Percentiles rank a stretch among this genome's conserved stretches.
Evolutionary conservation across 768 basidiomycete species (phyloP).

Genomic region (Hirschioporus abietinus): DNA sequence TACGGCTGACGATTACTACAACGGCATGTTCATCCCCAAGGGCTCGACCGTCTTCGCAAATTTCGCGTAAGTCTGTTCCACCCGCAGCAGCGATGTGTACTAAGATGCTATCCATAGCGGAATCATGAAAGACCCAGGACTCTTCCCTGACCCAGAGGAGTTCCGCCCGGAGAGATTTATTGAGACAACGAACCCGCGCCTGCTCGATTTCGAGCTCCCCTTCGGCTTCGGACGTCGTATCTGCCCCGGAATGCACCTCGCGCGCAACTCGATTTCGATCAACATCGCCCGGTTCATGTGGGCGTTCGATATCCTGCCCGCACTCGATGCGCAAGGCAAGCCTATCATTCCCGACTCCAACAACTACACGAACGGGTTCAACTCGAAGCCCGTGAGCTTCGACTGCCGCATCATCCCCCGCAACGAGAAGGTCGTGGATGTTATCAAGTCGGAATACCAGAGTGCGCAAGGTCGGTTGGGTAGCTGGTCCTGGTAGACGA

Average conservation of each 20-base stretch:
- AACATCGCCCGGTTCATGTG: slow-evolving; percentile 14
- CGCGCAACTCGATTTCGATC: slow-evolving; percentile 13
- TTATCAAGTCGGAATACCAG: neutral
- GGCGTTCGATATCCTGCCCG: slow-evolving; percentile 16
- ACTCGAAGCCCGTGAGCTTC: neutral
- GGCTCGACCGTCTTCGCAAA: slow-evolving; percentile 20
- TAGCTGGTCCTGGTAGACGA: neutral
- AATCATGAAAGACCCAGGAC: slow-evolving; percentile 15
- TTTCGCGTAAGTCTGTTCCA: slow-evolving; percentile 16
- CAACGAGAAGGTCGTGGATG: neutral
- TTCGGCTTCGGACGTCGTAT: slow-evolving; percentile 20
- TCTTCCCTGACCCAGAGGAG: slow-evolving; percentile 17
- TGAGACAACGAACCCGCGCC: slow-evolving; percentile 11
- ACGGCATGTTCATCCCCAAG: slow-evolving; percentile 23
- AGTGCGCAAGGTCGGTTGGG: neutral
- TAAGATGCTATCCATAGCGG: slow-evolving; percentile 4
- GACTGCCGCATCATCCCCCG: slow-evolving; percentile 1
- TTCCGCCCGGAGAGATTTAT: slow-evolving; percentile 22
- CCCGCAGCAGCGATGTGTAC: neutral
- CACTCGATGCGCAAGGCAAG: neutral
- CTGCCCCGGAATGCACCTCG: slow-evolving; percentile 17
- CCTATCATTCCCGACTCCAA: slow-evolving; percentile 1
- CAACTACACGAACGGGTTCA: neutral
- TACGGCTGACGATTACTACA: slow-evolving; percentile 20
- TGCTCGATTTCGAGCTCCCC: slow-evolving; percentile 13